Conservation (phyloP, 257 asterid genomes). For the Mentha longifolia region DNA sequence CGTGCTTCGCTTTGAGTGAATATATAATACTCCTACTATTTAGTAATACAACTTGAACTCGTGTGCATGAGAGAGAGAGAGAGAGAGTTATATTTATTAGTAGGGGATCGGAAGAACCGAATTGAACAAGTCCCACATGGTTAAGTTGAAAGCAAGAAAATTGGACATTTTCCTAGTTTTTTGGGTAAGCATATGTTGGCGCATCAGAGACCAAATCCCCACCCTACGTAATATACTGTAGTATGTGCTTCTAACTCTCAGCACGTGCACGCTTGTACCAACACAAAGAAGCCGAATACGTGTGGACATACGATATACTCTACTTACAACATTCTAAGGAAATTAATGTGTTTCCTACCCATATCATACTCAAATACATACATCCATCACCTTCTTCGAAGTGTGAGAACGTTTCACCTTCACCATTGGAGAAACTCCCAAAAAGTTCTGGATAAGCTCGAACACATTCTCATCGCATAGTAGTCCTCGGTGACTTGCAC, state of each 20-base stretch:
- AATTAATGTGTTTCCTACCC: not conserved
- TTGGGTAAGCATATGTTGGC: constrained; percentile 14
- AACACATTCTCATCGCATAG: constrained; percentile 57
- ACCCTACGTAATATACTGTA: not conserved
- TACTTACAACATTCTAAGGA: constrained; percentile 3
- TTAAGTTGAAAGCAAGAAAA: not conserved
- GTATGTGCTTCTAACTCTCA: not conserved
- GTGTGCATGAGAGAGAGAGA: not conserved
- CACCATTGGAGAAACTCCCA: constrained; percentile 55
- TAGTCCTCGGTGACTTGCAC: constrained; percentile 64
- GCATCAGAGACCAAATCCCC: constrained; percentile 13
- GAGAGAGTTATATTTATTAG: not conserved
- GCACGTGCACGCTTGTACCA: constrained; percentile 2
- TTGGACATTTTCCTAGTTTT: constrained; percentile 10
- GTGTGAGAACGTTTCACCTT: constrained; percentile 35
- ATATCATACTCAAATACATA: constrained; percentile 1
- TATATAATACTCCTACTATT: not conserved
- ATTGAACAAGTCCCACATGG: not conserved
- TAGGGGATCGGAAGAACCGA: no score
- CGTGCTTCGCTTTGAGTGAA: not conserved
- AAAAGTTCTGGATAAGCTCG: constrained; percentile 61
- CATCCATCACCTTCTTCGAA: constrained; percentile 64
- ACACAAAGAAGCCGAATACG: no score
- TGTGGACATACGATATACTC: not conserved
- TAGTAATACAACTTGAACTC: not conserved